Base-by-base conservation (phyloP, 163 green algal genomes). In the Chlamydomonas reinhardtii region DNA sequence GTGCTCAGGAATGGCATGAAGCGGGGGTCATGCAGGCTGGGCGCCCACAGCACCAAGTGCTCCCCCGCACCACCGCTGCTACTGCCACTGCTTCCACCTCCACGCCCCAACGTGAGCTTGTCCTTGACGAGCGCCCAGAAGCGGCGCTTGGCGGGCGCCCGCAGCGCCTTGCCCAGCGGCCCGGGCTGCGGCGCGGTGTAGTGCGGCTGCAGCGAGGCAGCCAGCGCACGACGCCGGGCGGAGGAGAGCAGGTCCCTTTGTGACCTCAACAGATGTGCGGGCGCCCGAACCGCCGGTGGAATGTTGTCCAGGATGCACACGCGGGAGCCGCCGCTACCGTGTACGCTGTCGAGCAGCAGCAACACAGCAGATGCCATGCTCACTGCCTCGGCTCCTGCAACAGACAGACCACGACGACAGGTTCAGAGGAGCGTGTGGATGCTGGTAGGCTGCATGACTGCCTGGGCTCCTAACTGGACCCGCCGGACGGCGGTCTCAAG, bases 91-190 rank as follows among this genome's bases (percentile, higher is more conserved):
- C 32, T 16, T 31, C 52, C 31, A 54, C 52, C 15, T 22, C 48
- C 48, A 2, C 48, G 48, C 12, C 48, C 48, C 48, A 56, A 17
- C 1, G 6, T 19, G 12, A 56, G 48, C 48, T 56, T 56, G 48
- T 56, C 48, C 48, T 56, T 56, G 12, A 85, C 52, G 32, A 64
- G 74, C 27, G 52, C 52, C 79, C 79, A 85, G 79, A 85, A 85
- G 48, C 79, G 68, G 24, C 79, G 79, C 69, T 85, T 85, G 79
- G 68, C 66, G 68, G 79, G 68, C 4, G 79, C 79, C 17, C 32
- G 31, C 16, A 77, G 52, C n/a, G 34, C 68, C 25, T 56, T 54
- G 16, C 27, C 52, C 32, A 85, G 52, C 3, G 52, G 14, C 0
- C 66, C 25, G 15, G 68, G 79, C 52, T 25, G 52, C 32, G 68